phyloP scores from a whole-genome alignment of 805 yeast species.

The Groenewaldozyma tartarivorans region DNA sequence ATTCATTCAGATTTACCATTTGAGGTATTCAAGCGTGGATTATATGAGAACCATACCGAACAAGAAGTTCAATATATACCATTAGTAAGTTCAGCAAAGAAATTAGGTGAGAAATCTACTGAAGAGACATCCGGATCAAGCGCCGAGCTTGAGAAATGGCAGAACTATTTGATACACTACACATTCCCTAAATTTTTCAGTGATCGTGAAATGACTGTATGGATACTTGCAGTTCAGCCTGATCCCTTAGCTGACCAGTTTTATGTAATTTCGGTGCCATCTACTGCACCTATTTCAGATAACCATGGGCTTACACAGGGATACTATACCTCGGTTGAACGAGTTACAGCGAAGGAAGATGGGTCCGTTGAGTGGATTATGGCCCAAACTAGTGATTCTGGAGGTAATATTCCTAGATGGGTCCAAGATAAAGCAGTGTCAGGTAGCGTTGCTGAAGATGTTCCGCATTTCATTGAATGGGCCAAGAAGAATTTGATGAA shows the following conservation, averaged over 20 bases:
- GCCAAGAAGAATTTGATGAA: conserved; percentile 13
- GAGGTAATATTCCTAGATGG: conserved; percentile 31
- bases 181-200: conserved; percentile 27
- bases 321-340: conserved; percentile 29
- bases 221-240: conserved; percentile 25
- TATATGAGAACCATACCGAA: conserved; percentile 29
- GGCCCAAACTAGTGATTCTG: conserved; percentile 33
- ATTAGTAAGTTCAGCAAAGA: conserved; percentile 21
- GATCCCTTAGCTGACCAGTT: conserved; percentile 23
- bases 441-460: conserved; percentile 28
- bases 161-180: conserved; percentile 23
- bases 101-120: conserved; percentile 16
- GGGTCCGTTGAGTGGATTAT: conserved; percentile 29
- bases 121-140: too few species aligned
- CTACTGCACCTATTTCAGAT: conserved; percentile 15
- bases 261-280: conserved; percentile 29
- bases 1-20: conserved; percentile 24
- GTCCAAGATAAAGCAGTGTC: conserved; percentile 27
- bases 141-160: conserved; percentile 17
- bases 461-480: conserved; percentile 26
- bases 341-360: conserved; percentile 18
- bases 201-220: conserved; percentile 29
- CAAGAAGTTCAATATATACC: conserved; percentile 31
- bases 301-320: conserved; percentile 19
- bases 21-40: conserved; percentile 21